Evolutionary conservation across 495 filamentous ascomycete genomes (phyloP), one percentile per base, ranked within the genome.

Genomic region (Penicillium coprophilum): DNA sequence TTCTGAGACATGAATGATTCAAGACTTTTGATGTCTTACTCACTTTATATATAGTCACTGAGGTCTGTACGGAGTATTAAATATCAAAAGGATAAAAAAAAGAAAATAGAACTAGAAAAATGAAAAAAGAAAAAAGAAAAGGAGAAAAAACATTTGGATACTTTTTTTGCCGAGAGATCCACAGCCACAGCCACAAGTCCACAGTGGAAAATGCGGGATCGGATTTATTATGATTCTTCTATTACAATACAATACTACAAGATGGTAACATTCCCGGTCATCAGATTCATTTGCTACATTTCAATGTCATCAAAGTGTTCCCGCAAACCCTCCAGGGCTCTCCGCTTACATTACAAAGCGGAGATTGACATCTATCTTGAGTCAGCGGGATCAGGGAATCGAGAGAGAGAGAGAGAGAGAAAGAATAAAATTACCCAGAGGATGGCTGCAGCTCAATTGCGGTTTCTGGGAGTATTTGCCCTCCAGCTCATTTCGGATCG

Each of bases 361-460:
- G 24, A 77, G 60, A 53, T 77, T 74, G 67, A 56, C 56, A 66
- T 77, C 74, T 77, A 39, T 36, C 52, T 11, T 13, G 19, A 48
- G 55, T 71, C 60, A 73, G 69, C 24, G 4, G 3, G 4, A 27
- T n/a, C n/a, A n/a, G n/a, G n/a, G n/a, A n/a, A n/a, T n/a, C n/a
- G n/a, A n/a, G n/a, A n/a, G n/a, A 5, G 24, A 27, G 7, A 27
- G 7, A 27, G 7, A 27, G 4, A 27, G 24, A 55, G 45, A 11
- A 63, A 56, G 59, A 54, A 49, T 47, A 60, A 53, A 74, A 67
- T 77, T 82, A 97, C 93, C 88, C 75, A 97, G 80, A 48, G 93
- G 93, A 78, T 97, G 93, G 75, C 91, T 96, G 78, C 92, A 93
- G 72, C 91, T 96, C 59, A 98, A 80, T 79, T 98, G 94, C 62